Conservation (phyloP, 2,329 filamentous ascomycete genomes). For the Xylariaceae sp. region DNA sequence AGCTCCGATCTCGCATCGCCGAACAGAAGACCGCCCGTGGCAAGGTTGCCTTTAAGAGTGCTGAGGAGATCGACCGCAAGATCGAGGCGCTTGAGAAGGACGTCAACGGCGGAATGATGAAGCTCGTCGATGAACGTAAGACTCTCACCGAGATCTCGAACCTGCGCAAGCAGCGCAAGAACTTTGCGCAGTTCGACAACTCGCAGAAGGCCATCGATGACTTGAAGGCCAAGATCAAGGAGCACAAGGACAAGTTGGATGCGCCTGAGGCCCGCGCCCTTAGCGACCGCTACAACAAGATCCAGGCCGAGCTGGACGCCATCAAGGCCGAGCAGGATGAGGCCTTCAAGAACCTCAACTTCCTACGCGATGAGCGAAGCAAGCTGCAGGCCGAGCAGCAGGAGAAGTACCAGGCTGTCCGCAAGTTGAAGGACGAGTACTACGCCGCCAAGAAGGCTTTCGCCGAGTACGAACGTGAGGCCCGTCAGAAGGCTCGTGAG, state of each 20-base stretch:
- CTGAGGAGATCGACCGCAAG: conserved; percentile 80
- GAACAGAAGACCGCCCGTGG: conserved; percentile 83
- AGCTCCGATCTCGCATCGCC: conserved; percentile 74
- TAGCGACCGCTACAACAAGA: conserved; percentile 76
- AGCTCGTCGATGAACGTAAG: conserved; percentile 96
- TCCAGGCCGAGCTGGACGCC: conserved; percentile 80
- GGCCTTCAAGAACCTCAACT: conserved; percentile 80
- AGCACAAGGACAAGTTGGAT: conserved; percentile 82
- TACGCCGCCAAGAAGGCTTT: conserved; percentile 77
- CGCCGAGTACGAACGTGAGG: conserved; percentile 76
- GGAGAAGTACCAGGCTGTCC: conserved; percentile 75
- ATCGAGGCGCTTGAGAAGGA: conserved; percentile 76
- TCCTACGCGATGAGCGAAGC: conserved; percentile 77
- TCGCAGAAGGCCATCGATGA: conserved; percentile 86
- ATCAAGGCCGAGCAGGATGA: conserved; percentile 92
- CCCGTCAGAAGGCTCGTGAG: conserved; percentile 69
- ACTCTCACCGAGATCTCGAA: conserved; percentile 74
- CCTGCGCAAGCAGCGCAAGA: conserved; percentile 85
- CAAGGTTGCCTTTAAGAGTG: conserved; percentile 78
- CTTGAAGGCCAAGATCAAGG: conserved; percentile 78
- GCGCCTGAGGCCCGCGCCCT: conserved; percentile 87
- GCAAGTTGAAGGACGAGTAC: conserved; percentile 85
- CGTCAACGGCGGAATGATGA: conserved; percentile 86
- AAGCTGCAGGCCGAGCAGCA: conserved; percentile 82
- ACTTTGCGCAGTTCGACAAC: conserved; percentile 78